Evolutionary conservation across 2,329 filamentous ascomycete genomes (phyloP).

Genomic region (Clonostachys chloroleuca): DNA sequence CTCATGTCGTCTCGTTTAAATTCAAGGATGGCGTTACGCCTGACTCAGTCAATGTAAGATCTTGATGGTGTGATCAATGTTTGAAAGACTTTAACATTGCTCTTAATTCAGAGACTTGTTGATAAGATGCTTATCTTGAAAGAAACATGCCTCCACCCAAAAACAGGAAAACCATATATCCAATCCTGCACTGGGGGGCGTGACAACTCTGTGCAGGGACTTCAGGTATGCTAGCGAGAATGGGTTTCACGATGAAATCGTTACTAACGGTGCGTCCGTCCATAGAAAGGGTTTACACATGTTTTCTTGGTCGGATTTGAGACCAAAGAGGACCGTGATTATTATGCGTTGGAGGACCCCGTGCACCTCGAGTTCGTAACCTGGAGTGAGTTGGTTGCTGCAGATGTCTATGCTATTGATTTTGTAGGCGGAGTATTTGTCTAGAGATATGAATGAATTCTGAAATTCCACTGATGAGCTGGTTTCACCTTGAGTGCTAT

Average conservation of each 20-base stretch:
- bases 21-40: background rate
- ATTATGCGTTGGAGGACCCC: constrained; percentile 2
- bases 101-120: background rate
- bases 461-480: too few relatives aligned
- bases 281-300: constrained; percentile 58
- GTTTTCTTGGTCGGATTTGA: constrained; percentile 52
- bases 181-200: constrained; percentile 51
- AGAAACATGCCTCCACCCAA: constrained; percentile 57
- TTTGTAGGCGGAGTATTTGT: background rate
- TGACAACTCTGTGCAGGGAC: constrained; percentile 56
- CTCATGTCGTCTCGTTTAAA: background rate
- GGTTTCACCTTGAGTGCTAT: too few relatives aligned
- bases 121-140: constrained; percentile 40
- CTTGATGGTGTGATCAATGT: too few relatives aligned
- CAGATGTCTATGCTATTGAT: background rate
- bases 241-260: background rate
- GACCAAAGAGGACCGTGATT: constrained; percentile 2
- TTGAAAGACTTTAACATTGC: too few relatives aligned
- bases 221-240: constrained; percentile 36
- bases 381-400: background rate
- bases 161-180: constrained; percentile 55
- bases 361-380: background rate
- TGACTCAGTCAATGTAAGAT: background rate
- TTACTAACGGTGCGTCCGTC: background rate
- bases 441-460: too few relatives aligned